Evolutionary conservation across 805 yeast species (phyloP), one percentile per base, ranked within the genome.

Genomic region (Wickerhamomyces queroliae): DNA sequence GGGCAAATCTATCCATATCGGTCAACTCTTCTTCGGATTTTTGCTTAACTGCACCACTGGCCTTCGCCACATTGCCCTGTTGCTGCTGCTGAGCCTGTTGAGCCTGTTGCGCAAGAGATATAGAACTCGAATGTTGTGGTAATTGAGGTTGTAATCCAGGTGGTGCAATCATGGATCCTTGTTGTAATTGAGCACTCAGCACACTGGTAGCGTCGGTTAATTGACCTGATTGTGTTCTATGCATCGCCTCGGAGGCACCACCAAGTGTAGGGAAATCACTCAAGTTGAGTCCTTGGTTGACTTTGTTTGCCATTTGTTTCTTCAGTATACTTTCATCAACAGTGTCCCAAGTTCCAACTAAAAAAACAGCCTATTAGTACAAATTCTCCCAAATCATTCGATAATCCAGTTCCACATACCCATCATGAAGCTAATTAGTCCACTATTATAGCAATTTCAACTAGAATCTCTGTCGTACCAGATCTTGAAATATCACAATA

Each of bases 1-100:
- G 59, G 1, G 95, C 95, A 58, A 69, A 87, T 52, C 66, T 72
- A 40, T 75, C 82, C 63, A 77, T 68, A 22, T 76, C 83, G 5
- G 58, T 53, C 35, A 52, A 37, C 17, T 52, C 50, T 7, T 44
- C 50, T 17, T 58, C 55, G 24, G 45, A 45, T 15, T 44, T 49
- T 34, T 15, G 33, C 15, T 16, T 32, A 30, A 33, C 36, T 24
- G 22, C 35, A 19, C 31, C 11, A 18, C 25, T 10, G 31, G 19
- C 24, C 31, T 29, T 16, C 19, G n/a, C 25, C 30, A 38, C 12
- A 26, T n/a, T n/a, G n/a, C n/a, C n/a, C 27, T 37, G 46, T 17
- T 41, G 42, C 9, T 38, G 37, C 20, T 33, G 36, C 19, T 38
- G 45, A 13, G 38, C 40, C 7, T 33, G 31, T 22, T 33, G 33